Evolutionary conservation across 495 filamentous ascomycete genomes (phyloP).

Genomic region (Aspergillus kassunensis): DNA sequence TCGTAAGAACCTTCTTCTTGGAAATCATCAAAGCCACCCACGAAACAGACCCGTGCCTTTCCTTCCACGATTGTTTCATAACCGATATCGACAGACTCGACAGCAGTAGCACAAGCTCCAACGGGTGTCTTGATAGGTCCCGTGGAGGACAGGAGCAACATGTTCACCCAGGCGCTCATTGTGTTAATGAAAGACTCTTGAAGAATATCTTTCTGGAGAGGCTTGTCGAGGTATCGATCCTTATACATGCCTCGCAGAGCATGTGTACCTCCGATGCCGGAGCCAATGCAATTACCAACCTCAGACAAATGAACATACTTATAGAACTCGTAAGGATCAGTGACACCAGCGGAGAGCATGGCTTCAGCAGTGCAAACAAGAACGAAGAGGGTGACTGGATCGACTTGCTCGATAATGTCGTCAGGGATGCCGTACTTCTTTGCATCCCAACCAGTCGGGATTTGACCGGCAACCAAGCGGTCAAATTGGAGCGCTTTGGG

Average conservation of each 20-base stretch:
- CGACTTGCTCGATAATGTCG: constrained; percentile 96
- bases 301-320: constrained; percentile 98
- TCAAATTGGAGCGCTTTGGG: constrained; percentile 97
- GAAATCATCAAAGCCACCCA: constrained; percentile 99
- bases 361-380: constrained; percentile 91
- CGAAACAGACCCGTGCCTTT: constrained; percentile 93
- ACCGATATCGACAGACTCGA: constrained; percentile 96
- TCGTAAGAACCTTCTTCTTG: constrained; percentile 98
- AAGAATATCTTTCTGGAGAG: constrained; percentile 97
- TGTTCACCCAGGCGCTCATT: constrained; percentile 99
- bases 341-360: constrained; percentile 88
- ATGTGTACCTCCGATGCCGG: constrained; percentile 89
- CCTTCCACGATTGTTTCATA: constrained; percentile 97
- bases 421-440: constrained; percentile 93
- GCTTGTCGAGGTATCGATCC: constrained; percentile 93
- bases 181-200: constrained; percentile 99
- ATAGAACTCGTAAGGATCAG: constrained; percentile 99
- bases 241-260: constrained; percentile 98
- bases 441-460: constrained; percentile 96
- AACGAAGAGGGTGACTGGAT: constrained; percentile 91
- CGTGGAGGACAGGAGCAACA: constrained; percentile 93
- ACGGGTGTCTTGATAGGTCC: constrained; percentile 98
- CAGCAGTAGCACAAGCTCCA: constrained; percentile 93
- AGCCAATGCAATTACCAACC: constrained; percentile 97
- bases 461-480: constrained; percentile 91